Base-by-base conservation (phyloP, 805 yeast species). In the Torulaspora quercuum region DNA sequence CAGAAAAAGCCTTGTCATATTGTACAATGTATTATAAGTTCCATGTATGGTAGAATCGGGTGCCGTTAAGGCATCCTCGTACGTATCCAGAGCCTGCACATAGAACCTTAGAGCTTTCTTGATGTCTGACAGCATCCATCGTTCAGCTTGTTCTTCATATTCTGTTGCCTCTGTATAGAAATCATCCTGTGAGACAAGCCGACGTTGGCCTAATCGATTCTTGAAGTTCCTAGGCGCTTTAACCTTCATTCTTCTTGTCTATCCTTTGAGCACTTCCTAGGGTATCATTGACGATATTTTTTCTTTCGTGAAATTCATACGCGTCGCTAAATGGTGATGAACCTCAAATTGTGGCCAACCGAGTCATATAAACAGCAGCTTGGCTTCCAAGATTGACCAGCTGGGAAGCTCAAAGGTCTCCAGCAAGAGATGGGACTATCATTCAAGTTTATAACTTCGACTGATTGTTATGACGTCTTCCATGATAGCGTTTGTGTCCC, bases 141-240 rank as follows among this genome's bases (percentile, higher is more conserved):
- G 49, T 26, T 59, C 65, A n/a, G 59, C 66, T 27, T 58, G 59
- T 30, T 59, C 63, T 40, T 61, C 66, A 28, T 35, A 44, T 6
- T 48, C 46, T 3, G 54, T 51, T 2, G 55, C 66, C 29, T 55
- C 60, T n/a, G 39, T 44, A 29, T 60, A 61, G 28, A 43, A 61
- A 37, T 60, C 64, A 18, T 53, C 53, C 32, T 52, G 59, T 3
- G 53, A 52, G 6, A 43, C 41, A 15, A 44, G 35, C 14, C 34
- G 37, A 13, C 39, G 42, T 23, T 30, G 31, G 7, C 44, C 43
- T 11, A 35, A 42, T 26, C 44, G 39, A 9, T 25, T 35, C 18
- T 41, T 47, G 28, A 23, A 10, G 27, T 38, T 46, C 39, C 44
- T 45, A 7, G 39, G 38, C 8, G 37, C 26, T 33, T 32, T 39